Base-by-base conservation (phyloP, 352 stramenopile species). In the Pseudoperonospora humuli region DNA sequence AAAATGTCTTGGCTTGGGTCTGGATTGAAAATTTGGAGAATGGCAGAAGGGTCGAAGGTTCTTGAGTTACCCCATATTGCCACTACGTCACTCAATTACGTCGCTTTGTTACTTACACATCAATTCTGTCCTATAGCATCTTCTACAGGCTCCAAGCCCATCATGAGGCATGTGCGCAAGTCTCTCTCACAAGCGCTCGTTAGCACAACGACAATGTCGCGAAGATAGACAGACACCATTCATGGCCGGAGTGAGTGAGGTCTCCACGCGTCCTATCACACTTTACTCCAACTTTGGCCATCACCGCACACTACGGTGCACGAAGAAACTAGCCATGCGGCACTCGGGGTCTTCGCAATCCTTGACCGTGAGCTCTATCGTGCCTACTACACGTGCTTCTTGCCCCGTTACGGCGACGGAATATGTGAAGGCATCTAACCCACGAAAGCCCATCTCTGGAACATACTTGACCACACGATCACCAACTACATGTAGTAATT, bases 381-480 rank as follows among this genome's bases (percentile, higher is more conserved):
- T 78, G 1, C 77, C 77, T 3, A 65, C 27, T n/a, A 80, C 64
- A 1, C 26, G 35, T 2, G 68, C 77, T 35, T 70, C 68, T 18
- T 72, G 57, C 1, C 44, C 58, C 0, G 61, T 64, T 19, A 89
- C 42, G 8, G 53, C 50, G 26, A 85, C 70, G 8, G 66, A 58
- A 48, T 71, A 89, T 14, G 74, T 84, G 39, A 86, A 66, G 15
- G 66, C 58, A 33, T 89, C 77, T 0, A 61, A 23, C 1, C 77
- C 77, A 7, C 45, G 50, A 23, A 82, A 86, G 5, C 52, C 73
- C 5, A 43, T 11, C 10, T 78, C 53, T 0, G 77, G 77, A 1
- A 84, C 57, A 45, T 84, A 89, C 39, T 70, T 70, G 4, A 89
- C 52, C n/a, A 68, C 31, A 0, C 71, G 61, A 26, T 83, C 57